Base-by-base conservation (phyloP, 2,329 filamentous ascomycete genomes). In the Neonectria sp. region DNA sequence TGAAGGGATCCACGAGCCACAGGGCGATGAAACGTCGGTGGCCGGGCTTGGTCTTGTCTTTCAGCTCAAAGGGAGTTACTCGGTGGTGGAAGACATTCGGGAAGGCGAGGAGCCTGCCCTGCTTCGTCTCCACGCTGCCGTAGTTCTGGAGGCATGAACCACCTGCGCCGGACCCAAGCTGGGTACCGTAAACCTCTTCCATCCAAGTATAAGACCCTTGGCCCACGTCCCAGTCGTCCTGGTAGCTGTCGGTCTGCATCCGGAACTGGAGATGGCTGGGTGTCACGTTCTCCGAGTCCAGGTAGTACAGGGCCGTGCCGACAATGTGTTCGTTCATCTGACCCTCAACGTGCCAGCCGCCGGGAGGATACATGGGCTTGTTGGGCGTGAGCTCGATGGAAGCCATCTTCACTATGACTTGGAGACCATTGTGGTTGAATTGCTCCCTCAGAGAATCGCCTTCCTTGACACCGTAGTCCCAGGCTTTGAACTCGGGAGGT, bases 351-450 rank as follows among this genome's bases (percentile, higher is more conserved):
- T 75, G 73, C 73, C 73, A 75, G 4, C 60, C 58, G 3, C 74
- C 74, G 0, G 31, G 9, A 0, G 72, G 72, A 1, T 67, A 73
- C 0, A 4, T 6, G 2, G 88, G 40, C n/a, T 52, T 45, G 17
- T 51, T 29, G 3, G 59, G 56, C 1, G 35, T 66, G 12, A 65
- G 51, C 35, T 65, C 63, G 43, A 66, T 63, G 24, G 58, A 65
- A 25, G 59, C 84, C 69, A 93, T 81, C 73, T 92, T 91, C 35
- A 91, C 85, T 56, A 92, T 89, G 40, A 92, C 77, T 71, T 93
- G 90, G 2, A 77, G 53, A 0, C 69, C 56, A 3, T 62, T 6
- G 4, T 35, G 9, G 33, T 1, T 24, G 25, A 71, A 74, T 0
- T 60, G 57, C 0, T 71, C 68, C 0, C 60, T 48, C 0, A 75